A percentile compares a stretch with the other conserved stretches of the same genome.
Conservation (phyloP, 371 early-diverging fungal genomes). For the Mucor sp. region DNA sequence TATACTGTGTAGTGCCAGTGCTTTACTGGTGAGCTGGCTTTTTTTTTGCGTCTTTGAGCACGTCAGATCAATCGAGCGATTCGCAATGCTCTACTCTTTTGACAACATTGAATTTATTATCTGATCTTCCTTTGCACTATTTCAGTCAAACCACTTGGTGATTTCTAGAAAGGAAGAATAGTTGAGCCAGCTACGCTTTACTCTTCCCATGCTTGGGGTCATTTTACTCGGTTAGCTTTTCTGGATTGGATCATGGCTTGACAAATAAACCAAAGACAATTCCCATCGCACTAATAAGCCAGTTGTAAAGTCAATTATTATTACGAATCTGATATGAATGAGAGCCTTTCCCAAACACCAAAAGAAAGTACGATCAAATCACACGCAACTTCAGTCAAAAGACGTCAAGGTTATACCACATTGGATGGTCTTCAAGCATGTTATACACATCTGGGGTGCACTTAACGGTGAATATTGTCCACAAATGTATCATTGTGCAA, state of each 20-base stretch:
- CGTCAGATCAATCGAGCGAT: background rate
- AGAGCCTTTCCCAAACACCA: background rate
- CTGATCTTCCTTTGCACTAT: background rate
- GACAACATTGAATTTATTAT: background rate
- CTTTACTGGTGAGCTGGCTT: background rate
- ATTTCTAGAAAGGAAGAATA: background rate
- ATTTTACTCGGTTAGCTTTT: background rate
- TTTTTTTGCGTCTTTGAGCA: background rate
- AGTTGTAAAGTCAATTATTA: background rate
- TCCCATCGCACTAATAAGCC: background rate
- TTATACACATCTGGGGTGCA: background rate
- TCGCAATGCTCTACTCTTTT: background rate
- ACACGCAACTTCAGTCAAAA: background rate
- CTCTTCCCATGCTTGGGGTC: background rate
- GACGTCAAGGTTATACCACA: background rate
- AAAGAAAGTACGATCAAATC: background rate
- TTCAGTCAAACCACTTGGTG: background rate
- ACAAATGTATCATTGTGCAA: background rate
- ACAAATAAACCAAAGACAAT: background rate
- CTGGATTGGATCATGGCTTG: background rate
- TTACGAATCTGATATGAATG: background rate
- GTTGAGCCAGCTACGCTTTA: background rate
- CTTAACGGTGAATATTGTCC: background rate
- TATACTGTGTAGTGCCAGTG: background rate
- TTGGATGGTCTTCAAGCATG: background rate